phyloP scores from a whole-genome alignment of 2,329 filamentous ascomycete species.

The Aspergillus felis region DNA sequence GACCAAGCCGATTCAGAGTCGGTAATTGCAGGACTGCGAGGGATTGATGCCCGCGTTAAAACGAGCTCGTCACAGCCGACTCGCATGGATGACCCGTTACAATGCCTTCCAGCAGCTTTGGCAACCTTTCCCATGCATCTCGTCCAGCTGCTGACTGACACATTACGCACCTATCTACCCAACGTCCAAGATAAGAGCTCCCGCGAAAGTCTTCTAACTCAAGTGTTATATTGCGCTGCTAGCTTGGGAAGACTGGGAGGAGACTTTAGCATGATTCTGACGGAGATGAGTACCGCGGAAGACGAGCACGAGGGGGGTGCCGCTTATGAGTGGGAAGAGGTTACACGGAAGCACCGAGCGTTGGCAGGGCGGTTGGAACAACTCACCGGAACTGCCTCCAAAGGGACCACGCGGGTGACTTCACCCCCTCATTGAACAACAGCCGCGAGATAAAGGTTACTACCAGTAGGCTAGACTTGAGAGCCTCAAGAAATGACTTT shows the following conservation, averaged over 20 bases:
- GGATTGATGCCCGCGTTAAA: conserved; percentile 25
- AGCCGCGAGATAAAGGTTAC: background rate
- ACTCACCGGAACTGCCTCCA: conserved; percentile 27
- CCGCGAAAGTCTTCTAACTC: conserved; percentile 82
- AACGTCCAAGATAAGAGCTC: conserved; percentile 75
- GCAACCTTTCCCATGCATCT: conserved; percentile 82
- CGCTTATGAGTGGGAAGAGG: conserved; percentile 71
- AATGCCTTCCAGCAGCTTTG: conserved; percentile 68
- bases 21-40: conserved; percentile 23
- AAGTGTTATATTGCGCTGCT: conserved; percentile 88
- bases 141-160: conserved; percentile 74
- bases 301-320: conserved; percentile 41
- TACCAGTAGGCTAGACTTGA: background rate
- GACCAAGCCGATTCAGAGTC: conserved; percentile 40
- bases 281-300: conserved; percentile 47
- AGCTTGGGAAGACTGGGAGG: conserved; percentile 85
- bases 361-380: conserved; percentile 65
- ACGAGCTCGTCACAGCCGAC: conserved; percentile 18
- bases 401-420: conserved; percentile 13
- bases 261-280: conserved; percentile 87
- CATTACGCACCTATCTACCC: conserved; percentile 70
- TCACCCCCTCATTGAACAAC: conserved; percentile 6
- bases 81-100: conserved; percentile 29
- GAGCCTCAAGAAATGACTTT: background rate
- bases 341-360: conserved; percentile 82